Conservation (phyloP, 441 rosid species). For the Populus hybrid region DNA sequence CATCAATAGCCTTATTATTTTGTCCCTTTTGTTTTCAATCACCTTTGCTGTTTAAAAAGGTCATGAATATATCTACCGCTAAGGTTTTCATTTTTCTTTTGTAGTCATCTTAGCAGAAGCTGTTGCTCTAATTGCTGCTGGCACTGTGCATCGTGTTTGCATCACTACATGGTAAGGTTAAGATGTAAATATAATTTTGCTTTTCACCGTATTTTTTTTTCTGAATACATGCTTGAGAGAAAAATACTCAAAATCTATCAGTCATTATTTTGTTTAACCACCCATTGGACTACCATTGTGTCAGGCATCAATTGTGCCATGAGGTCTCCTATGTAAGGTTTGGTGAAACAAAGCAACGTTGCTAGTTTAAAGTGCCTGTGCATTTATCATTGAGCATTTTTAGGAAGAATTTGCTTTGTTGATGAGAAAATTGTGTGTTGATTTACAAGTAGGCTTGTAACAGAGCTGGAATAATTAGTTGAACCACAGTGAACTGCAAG, state of each 20-base stretch:
- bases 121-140: conserved; percentile 69
- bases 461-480: background rate
- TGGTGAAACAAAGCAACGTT: background rate
- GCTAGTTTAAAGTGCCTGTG: background rate
- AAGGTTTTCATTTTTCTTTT: conserved; percentile 10
- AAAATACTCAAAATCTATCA: background rate
- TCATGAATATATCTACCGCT: background rate
- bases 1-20: background rate
- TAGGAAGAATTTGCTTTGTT: background rate
- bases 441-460: background rate
- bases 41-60: background rate
- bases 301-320: background rate
- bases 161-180: conserved; percentile 78
- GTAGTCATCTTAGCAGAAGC: conserved; percentile 74
- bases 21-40: background rate
- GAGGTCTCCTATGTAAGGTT: background rate
- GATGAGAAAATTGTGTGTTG: background rate
- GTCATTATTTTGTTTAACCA: background rate
- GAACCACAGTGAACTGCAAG: background rate
- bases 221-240: background rate
- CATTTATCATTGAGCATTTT: background rate
- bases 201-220: background rate
- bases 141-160: conserved; percentile 83
- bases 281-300: background rate
- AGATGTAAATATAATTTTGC: background rate